Percentiles rank a stretch among this genome's conserved stretches.
These are phyloP conservation scores for Cryomyces minteri DNA, from an alignment of 495 filamentous ascomycete genomes.

Conservation along the genomic window DNA sequence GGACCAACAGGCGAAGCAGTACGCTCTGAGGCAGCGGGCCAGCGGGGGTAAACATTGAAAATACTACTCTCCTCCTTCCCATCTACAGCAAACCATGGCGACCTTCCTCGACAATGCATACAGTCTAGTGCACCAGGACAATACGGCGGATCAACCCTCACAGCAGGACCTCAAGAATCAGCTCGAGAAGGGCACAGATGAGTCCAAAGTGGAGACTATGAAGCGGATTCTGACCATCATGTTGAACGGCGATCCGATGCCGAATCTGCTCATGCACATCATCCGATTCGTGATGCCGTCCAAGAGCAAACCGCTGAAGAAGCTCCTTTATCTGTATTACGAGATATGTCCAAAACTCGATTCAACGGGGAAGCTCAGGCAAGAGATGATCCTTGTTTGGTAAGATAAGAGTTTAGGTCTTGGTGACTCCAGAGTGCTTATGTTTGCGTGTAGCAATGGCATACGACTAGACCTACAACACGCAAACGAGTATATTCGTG, in stretches of 20 bases:
- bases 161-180: slow-evolving; percentile 76
- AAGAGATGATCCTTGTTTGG: slow-evolving; percentile 99
- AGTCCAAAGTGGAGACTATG: slow-evolving; percentile 96
- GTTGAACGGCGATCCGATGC: slow-evolving; percentile 96
- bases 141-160: slow-evolving; percentile 76
- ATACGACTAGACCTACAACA: slow-evolving; percentile 96
- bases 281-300: slow-evolving; percentile 99
- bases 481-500: slow-evolving; percentile 87
- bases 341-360: slow-evolving; percentile 97
- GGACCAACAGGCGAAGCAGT: too few relatives aligned
- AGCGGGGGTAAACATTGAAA: too few relatives aligned
- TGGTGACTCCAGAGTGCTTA: background rate
- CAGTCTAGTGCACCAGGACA: slow-evolving; percentile 91
- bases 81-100: slow-evolving; percentile 48
- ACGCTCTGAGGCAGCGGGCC: too few relatives aligned
- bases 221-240: slow-evolving; percentile 90
- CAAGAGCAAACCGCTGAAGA: slow-evolving; percentile 92
- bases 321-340: slow-evolving; percentile 96
- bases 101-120: slow-evolving; percentile 85
- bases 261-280: slow-evolving; percentile 94
- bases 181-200: slow-evolving; percentile 94
- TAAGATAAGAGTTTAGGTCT: slow-evolving; percentile 25
- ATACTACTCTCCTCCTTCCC: too few relatives aligned
- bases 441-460: slow-evolving; percentile 49
- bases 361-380: slow-evolving; percentile 79